Evolutionary conservation across 2,329 filamentous ascomycete genomes (phyloP), one percentile per base, ranked within the genome.

Genomic region (Neobulgaria alba): DNA sequence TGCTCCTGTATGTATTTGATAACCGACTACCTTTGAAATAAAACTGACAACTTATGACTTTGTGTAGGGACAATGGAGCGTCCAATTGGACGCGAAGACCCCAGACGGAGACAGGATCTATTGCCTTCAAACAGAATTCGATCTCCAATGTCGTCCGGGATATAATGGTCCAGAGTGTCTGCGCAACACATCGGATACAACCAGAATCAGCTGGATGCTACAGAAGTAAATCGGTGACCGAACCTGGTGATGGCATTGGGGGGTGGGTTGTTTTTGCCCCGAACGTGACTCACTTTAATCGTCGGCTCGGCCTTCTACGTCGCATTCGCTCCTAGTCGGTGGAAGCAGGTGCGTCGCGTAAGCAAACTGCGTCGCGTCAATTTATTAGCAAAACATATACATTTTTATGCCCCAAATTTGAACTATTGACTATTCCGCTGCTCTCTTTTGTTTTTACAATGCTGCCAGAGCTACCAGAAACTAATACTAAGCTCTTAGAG

Each of bases 41-140:
- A n/a, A 19, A 23, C 29, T 10, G 38, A 12, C 38, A 14, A 19
- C 38, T 39, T 18, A 39, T 33, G 29, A 39, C 38, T 23, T 39
- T 39, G 31, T 33, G 26, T 23, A 39, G 29, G 29, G 38, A 39
- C 38, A 39, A 39, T 39, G 38, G 29, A 39, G 29, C 38, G 38
- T 39, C 29, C 38, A 39, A 33, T 21, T 39, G 15, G 38, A 39
- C 38, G 29, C 38, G 3, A 39, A 39, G 19, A 39, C 38, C 29
- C 38, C 38, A 39, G 38, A 39, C 10, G 38, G 38, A 39, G 29
- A 33, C 17, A 39, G 38, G 38, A 39, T 39, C 15, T 39, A 39
- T 39, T 39, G 38, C 31, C 29, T 39, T 39, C 29, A 23, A 39
- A 39, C 17, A 39, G 38, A 39, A 39, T 39, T 39, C 17, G 38